Conservation (phyloP, 177 flowering plant species). For the Tripterygium wilfordii region DNA sequence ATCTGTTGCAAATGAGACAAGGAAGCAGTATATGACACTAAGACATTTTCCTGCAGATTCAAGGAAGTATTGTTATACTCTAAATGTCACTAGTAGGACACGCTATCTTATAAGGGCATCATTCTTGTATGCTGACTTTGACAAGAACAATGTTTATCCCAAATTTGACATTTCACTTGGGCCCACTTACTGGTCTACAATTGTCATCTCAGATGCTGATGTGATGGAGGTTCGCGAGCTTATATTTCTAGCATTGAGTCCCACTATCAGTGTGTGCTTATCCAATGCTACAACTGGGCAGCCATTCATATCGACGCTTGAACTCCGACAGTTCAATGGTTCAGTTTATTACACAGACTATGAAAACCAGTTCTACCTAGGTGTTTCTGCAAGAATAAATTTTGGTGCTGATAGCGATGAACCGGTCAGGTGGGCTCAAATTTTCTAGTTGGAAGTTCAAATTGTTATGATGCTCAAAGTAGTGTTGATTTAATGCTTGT, state of each 20-base stretch:
- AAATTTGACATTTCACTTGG: slow-evolving; percentile 91
- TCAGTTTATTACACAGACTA: slow-evolving; percentile 64
- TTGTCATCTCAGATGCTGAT: slow-evolving; percentile 83
- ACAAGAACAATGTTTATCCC: slow-evolving; percentile 85
- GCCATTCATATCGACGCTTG: slow-evolving; percentile 98
- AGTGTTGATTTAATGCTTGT: too few relatives aligned
- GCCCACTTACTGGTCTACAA: slow-evolving; percentile 89
- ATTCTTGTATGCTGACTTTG: slow-evolving; percentile 92
- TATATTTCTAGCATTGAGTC: slow-evolving; percentile 71
- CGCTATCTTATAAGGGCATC: slow-evolving; percentile 85
- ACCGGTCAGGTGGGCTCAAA: slow-evolving; percentile 65
- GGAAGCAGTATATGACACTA: slow-evolving; percentile 66
- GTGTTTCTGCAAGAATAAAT: slow-evolving; percentile 92
- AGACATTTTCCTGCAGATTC: slow-evolving; percentile 83
- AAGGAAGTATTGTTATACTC: slow-evolving; percentile 80
- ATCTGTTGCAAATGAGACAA: slow-evolving; percentile 59
- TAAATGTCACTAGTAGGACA: slow-evolving; percentile 63
- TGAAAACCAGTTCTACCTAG: slow-evolving; percentile 68
- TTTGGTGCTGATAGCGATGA: slow-evolving; percentile 82
- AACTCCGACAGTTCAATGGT: slow-evolving; percentile 94
- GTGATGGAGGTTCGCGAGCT: slow-evolving; percentile 63
- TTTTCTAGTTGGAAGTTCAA: neutral
- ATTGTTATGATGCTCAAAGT: neutral
- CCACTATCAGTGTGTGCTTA: slow-evolving; percentile 74
- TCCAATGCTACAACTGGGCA: slow-evolving; percentile 95